Percentiles rank a stretch among this genome's conserved stretches.
phyloP scores from a whole-genome alignment of 805 yeast species.

The Saturnispora dispora region DNA sequence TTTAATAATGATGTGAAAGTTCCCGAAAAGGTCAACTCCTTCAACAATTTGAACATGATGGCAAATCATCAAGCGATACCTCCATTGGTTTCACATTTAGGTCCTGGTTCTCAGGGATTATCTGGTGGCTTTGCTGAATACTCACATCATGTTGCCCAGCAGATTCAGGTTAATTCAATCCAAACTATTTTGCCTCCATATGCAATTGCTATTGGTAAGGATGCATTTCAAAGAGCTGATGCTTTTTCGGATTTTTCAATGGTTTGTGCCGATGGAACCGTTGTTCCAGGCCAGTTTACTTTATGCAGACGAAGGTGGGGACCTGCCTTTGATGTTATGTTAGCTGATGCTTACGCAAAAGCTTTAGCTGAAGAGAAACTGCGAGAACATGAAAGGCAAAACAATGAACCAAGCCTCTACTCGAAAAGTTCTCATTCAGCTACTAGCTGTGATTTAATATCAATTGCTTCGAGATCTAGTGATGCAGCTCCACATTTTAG shows the following conservation, averaged over 20 bases:
- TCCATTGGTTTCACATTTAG: background rate
- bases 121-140: constrained; percentile 52
- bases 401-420: constrained; percentile 2
- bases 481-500: constrained; percentile 47
- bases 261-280: constrained; percentile 58
- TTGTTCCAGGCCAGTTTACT: constrained; percentile 52
- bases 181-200: constrained; percentile 66
- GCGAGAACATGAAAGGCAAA: background rate
- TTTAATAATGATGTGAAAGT: background rate
- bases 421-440: background rate
- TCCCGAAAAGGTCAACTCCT: background rate
- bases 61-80: background rate
- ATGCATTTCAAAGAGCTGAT: constrained; percentile 59
- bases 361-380: constrained; percentile 32
- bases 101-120: constrained; percentile 3
- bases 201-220: constrained; percentile 70
- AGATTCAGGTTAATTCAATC: constrained; percentile 54
- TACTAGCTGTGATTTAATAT: constrained; percentile 11
- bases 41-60: background rate
- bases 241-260: constrained; percentile 64
- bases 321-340: constrained; percentile 48
- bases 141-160: constrained; percentile 69
- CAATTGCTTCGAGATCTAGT: constrained; percentile 7
- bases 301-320: constrained; percentile 74
- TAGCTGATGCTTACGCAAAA: constrained; percentile 56